Conservation (phyloP, 139 green algal species). For the Parachlorella kessleri region DNA sequence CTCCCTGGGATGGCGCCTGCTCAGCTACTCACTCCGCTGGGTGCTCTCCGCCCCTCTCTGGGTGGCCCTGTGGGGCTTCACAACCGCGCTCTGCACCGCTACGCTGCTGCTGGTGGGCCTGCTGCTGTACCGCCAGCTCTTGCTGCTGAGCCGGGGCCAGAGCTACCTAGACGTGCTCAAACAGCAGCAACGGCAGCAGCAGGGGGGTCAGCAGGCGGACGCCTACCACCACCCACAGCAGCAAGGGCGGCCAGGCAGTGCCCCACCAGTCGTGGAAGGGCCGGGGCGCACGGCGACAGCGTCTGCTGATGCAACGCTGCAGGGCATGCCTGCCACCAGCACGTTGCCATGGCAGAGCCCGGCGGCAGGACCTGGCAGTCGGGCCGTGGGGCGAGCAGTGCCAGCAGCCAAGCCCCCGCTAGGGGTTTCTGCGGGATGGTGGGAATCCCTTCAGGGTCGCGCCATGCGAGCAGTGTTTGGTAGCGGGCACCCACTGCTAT, state of each 20-base stretch:
- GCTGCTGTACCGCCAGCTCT: slow-evolving; percentile 4
- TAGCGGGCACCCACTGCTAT: slow-evolving; percentile 2
- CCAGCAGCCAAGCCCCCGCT: background rate
- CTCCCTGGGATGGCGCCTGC: background rate
- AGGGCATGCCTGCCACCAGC: background rate
- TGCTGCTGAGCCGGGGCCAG: slow-evolving; percentile 8
- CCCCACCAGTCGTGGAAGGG: background rate
- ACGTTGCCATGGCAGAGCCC: background rate
- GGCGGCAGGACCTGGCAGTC: background rate
- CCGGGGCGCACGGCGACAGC: background rate
- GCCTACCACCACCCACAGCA: background rate
- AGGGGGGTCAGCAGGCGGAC: too few species aligned
- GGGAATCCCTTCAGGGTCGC: background rate
- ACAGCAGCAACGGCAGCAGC: background rate
- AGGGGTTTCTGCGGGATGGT: background rate
- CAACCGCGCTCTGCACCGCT: slow-evolving; percentile 7
- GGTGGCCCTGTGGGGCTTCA: slow-evolving; percentile 8
- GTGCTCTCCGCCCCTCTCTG: slow-evolving; percentile 3
- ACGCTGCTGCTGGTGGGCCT: background rate
- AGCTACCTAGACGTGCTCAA: slow-evolving; percentile 5
- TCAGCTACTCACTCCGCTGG: slow-evolving; percentile 15
- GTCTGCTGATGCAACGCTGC: background rate
- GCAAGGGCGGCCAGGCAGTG: background rate
- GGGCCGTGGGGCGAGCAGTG: background rate
- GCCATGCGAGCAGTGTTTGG: slow-evolving; percentile 15